These are phyloP conservation scores for Furcasterigmium sp. DNA, from an alignment of 2,329 filamentous ascomycete species.

Conservation along the genomic window DNA sequence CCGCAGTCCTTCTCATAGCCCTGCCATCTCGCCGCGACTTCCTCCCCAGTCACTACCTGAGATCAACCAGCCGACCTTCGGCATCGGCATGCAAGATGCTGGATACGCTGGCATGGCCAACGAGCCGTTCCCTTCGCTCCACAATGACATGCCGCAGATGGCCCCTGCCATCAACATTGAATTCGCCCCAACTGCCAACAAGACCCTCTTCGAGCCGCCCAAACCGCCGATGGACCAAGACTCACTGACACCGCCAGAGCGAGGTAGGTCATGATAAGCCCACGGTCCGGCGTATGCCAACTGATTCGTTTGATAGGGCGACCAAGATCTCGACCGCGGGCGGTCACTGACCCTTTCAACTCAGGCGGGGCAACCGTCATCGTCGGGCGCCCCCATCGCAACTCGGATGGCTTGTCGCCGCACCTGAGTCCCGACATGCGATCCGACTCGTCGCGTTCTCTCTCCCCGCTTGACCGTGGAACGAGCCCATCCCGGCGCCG, in stretches of 20 bases:
- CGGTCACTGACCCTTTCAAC: constrained; percentile 57
- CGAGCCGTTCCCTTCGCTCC: constrained; percentile 49
- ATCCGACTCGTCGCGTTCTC: constrained; percentile 46
- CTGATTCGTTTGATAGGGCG: constrained; percentile 29
- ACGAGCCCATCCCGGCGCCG: constrained; percentile 44
- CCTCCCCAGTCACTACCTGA: constrained; percentile 52
- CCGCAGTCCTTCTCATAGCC: constrained; percentile 74
- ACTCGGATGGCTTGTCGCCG: constrained; percentile 40
- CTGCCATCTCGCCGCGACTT: constrained; percentile 60
- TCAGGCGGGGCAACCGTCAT: constrained; percentile 32
- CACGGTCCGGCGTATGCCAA: neutral
- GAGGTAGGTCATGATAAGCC: constrained; percentile 40
- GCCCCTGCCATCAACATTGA: constrained; percentile 84
- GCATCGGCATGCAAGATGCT: constrained; percentile 33
- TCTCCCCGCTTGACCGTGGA: constrained; percentile 54
- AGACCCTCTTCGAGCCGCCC: constrained; percentile 59
- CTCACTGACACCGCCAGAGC: constrained; percentile 76
- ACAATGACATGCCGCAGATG: constrained; percentile 68
- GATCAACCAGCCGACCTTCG: constrained; percentile 39
- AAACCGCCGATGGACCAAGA: constrained; percentile 67
- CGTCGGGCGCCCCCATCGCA: constrained; percentile 27
- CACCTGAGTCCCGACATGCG: constrained; percentile 40
- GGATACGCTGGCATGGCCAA: constrained; percentile 29
- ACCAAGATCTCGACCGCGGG: constrained; percentile 43
- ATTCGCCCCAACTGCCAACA: constrained; percentile 70